Conservation (phyloP, 495 filamentous ascomycete species). For the Amphirosellinia nigrospora region DNA sequence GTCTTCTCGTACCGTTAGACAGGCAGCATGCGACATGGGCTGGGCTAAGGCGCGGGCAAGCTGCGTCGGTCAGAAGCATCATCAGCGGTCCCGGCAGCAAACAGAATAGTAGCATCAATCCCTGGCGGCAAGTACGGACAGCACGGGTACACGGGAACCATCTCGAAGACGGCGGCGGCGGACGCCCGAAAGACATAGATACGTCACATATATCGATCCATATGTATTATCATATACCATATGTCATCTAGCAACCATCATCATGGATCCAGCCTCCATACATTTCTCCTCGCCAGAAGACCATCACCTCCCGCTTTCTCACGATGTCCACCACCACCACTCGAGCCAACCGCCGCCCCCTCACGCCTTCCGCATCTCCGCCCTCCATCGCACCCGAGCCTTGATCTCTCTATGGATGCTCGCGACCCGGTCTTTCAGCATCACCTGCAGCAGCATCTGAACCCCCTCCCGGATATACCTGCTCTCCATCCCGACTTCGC, state of each 20-base stretch:
- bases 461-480: slow-evolving; percentile 44
- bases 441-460: slow-evolving; percentile 44
- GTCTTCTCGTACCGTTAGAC: neutral
- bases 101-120: slow-evolving; percentile 27
- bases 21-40: slow-evolving; percentile 25
- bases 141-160: neutral
- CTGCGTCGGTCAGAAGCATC: slow-evolving; percentile 26
- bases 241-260: too few relatives aligned
- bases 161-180: neutral
- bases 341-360: slow-evolving; percentile 31
- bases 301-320: slow-evolving; percentile 27
- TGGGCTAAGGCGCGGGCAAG: slow-evolving; percentile 22
- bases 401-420: slow-evolving; percentile 45
- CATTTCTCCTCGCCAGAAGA: slow-evolving; percentile 31
- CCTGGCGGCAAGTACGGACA: neutral
- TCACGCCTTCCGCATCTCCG: slow-evolving; percentile 34
- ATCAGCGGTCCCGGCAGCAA: slow-evolving; percentile 30
- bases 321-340: slow-evolving; percentile 33
- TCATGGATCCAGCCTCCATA: slow-evolving; percentile 39
- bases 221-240: neutral
- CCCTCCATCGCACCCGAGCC: slow-evolving; percentile 47
- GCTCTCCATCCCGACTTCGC: slow-evolving; percentile 47
- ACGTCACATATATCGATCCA: neutral
- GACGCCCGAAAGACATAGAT: neutral
- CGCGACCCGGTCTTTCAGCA: slow-evolving; percentile 44